A percentile compares a stretch with the other conserved stretches of the same genome.
These are phyloP conservation scores for Periconia digitata DNA, from an alignment of 2,329 filamentous ascomycete species.

Conservation along the genomic window DNA sequence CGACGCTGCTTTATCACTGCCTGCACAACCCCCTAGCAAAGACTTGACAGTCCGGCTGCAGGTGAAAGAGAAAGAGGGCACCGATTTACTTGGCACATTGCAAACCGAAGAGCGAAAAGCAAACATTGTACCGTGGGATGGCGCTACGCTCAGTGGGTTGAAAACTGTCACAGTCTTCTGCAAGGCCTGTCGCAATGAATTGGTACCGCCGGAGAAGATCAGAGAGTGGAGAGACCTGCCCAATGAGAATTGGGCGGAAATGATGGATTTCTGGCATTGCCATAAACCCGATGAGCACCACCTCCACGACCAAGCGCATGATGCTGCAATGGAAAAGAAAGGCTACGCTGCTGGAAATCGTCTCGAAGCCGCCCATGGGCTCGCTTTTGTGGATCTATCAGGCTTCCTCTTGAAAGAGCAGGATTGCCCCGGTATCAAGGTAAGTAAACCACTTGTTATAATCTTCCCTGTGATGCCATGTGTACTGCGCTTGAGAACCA, in stretches of 20 bases:
- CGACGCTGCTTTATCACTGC: slow-evolving; percentile 54
- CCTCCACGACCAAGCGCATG: slow-evolving; percentile 52
- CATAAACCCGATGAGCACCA: slow-evolving; percentile 78
- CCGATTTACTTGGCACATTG: slow-evolving; percentile 28
- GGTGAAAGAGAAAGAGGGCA: slow-evolving; percentile 48
- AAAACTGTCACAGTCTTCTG: slow-evolving; percentile 25
- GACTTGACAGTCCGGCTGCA: slow-evolving; percentile 59
- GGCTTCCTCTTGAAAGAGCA: slow-evolving; percentile 70
- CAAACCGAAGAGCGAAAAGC: slow-evolving; percentile 34
- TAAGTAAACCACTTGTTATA: slow-evolving; percentile 35
- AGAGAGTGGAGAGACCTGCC: slow-evolving; percentile 86
- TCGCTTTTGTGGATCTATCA: slow-evolving; percentile 79
- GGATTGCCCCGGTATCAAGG: slow-evolving; percentile 61
- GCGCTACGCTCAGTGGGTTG: slow-evolving; percentile 31
- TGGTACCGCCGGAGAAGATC: slow-evolving; percentile 22
- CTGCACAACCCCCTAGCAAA: slow-evolving; percentile 47
- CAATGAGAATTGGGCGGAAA: slow-evolving; percentile 97
- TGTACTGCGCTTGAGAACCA: neutral
- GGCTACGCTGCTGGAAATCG: slow-evolving; percentile 83
- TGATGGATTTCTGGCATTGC: slow-evolving; percentile 99
- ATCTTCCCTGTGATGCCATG: neutral
- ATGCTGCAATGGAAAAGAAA: slow-evolving; percentile 41
- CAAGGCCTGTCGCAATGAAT: slow-evolving; percentile 23
- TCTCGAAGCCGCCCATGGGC: slow-evolving; percentile 65
- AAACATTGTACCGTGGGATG: slow-evolving; percentile 49